Base-by-base conservation (phyloP, 2,329 filamentous ascomycete genomes). In the Cercospora janseana region DNA sequence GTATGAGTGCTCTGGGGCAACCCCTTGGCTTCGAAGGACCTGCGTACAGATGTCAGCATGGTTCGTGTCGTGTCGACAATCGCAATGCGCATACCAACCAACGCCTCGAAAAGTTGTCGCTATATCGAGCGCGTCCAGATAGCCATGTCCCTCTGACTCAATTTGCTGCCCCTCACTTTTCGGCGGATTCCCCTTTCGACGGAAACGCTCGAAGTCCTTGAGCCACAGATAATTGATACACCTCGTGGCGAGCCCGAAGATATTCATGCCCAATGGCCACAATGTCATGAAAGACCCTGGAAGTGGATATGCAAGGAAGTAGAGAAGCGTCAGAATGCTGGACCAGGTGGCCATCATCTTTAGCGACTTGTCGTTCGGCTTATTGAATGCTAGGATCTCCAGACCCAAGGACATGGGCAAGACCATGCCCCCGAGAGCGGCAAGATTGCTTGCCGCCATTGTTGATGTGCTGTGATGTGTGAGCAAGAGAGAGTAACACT, bases 61-160 rank as follows among this genome's bases (percentile, higher is more conserved):
- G n/a, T 6, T 12, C 21, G 24, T 7, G 4, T 4, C 9, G 13
- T 40, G n/a, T n/a, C n/a, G n/a, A n/a, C n/a, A n/a, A n/a, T n/a
- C n/a, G n/a, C n/a, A 12, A 40, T 7, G 6, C 13, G n/a, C 35
- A 40, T 40, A 40, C 35, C 40, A 29, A 15, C 40, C 40, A n/a
- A 43, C 40, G 13, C 23, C 40, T 28, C 40, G 40, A 15, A 43
- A 43, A 8, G 23, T 43, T n/a, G 15, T 29, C 9, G 40, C 40
- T 13, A 43, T 29, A 10, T 43, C 40, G 9, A 29, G 24, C 4
- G 21, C 40, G 31, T 43, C 40, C 6, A 31, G n/a, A 12, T 10
- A 15, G 13, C n/a, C 20, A 15, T 43, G 40, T 40, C 7, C 13
- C 12, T 6, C 38, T 15, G 6, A 6, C 13, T 42, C 9, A 6